These are phyloP conservation scores for Ascochyta viciae-villosae DNA, from an alignment of 2,329 filamentous ascomycete genomes.

Conservation along the genomic window DNA sequence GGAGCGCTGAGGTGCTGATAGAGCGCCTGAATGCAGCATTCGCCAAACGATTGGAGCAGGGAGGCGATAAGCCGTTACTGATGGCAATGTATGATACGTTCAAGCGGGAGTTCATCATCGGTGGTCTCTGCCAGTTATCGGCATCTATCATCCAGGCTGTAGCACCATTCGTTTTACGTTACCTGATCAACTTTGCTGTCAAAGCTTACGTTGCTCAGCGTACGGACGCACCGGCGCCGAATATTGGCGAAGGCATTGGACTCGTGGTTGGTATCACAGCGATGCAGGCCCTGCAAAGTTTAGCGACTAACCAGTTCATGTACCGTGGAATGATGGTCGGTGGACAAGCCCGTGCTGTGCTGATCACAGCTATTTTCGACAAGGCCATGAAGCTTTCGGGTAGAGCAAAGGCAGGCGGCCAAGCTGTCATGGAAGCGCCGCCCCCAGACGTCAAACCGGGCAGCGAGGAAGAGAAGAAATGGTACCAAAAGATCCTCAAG, in stretches of 20 bases:
- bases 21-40: constrained; percentile 72
- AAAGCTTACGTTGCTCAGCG: constrained; percentile 75
- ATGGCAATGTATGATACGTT: constrained; percentile 89
- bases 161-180: constrained; percentile 83
- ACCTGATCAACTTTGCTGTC: constrained; percentile 83
- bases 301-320: constrained; percentile 88
- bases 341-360: constrained; percentile 78
- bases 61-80: constrained; percentile 75
- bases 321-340: constrained; percentile 92
- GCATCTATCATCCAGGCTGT: constrained; percentile 78
- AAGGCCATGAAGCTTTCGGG: constrained; percentile 91
- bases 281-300: constrained; percentile 84
- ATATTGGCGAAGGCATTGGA: constrained; percentile 78
- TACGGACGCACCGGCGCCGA: constrained; percentile 63
- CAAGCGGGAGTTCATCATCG: constrained; percentile 82
- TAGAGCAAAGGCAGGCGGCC: constrained; percentile 83
- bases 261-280: constrained; percentile 81
- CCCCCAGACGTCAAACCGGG: constrained; percentile 56
- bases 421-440: constrained; percentile 51
- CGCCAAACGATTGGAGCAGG: constrained; percentile 68
- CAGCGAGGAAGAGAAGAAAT: constrained; percentile 59
- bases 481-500: constrained; percentile 56
- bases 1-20: constrained; percentile 74
- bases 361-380: constrained; percentile 89
- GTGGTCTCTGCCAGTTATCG: constrained; percentile 76